These are phyloP conservation scores for Talaromyces proteolyticus DNA, from an alignment of 495 filamentous ascomycete species.

Conservation along the genomic window DNA sequence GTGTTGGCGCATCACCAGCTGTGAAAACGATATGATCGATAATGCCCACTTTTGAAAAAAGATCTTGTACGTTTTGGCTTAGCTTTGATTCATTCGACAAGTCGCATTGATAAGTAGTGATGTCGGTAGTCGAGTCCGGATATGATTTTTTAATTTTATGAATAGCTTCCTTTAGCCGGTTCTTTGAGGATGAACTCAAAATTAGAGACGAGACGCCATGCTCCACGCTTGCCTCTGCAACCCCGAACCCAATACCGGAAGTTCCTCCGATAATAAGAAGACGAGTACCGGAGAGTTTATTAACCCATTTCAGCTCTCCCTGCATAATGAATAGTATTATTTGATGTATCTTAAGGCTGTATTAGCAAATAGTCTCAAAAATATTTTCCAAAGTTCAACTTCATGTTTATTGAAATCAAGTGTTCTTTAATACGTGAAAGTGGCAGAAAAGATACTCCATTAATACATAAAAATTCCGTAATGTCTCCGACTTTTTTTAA, in stretches of 20 bases:
- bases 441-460: too few relatives aligned
- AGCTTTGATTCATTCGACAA: constrained; percentile 33
- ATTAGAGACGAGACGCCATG: constrained; percentile 41
- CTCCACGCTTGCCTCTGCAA: constrained; percentile 41
- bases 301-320: constrained; percentile 10
- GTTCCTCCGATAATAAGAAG: constrained; percentile 43
- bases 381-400: too few relatives aligned
- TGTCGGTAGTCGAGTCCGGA: constrained; percentile 18
- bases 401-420: too few relatives aligned
- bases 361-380: too few relatives aligned
- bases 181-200: constrained; percentile 43
- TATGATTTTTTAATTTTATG: constrained; percentile 22
- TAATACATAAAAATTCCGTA: too few relatives aligned
- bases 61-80: constrained; percentile 34
- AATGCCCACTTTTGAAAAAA: constrained; percentile 31
- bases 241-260: constrained; percentile 41
- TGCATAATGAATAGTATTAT: too few relatives aligned
- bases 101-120: constrained; percentile 37
- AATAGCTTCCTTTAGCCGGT: constrained; percentile 30
- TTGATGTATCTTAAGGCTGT: too few relatives aligned
- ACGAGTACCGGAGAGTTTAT: constrained; percentile 12
- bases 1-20: constrained; percentile 28
- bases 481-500: too few relatives aligned
- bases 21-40: constrained; percentile 40
- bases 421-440: too few relatives aligned